phyloP scores from a whole-genome alignment of 257 asterid species.

The Craterostigma plantagineum region DNA sequence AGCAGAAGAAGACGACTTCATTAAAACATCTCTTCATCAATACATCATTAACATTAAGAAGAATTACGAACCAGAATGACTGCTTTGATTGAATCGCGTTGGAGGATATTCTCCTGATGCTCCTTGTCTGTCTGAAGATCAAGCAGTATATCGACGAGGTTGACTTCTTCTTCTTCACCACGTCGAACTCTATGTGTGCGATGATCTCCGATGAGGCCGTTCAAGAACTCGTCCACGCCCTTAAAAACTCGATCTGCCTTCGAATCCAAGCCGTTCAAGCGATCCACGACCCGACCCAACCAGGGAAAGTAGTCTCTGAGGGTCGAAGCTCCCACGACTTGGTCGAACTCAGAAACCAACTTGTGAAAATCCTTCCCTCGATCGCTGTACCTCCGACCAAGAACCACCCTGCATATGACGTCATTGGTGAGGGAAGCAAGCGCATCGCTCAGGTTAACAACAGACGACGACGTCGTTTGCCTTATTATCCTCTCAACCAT shows the following conservation, averaged over 20 bases:
- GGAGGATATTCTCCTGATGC: too few relatives aligned
- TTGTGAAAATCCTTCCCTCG: constrained; percentile 10
- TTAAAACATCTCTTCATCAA: too few relatives aligned
- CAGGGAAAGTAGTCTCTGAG: constrained; percentile 11
- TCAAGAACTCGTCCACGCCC: constrained; percentile 3
- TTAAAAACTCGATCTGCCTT: not conserved
- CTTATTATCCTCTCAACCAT: constrained; percentile 18
- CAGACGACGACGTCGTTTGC: not conserved
- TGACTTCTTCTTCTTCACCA: not conserved
- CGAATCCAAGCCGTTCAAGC: constrained; percentile 4
- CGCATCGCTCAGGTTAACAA: constrained; percentile 16
- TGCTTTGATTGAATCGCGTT: too few relatives aligned
- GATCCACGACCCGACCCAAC: constrained; percentile 7
- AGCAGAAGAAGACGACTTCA: too few relatives aligned
- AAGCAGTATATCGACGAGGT: too few relatives aligned
- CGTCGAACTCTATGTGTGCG: too few relatives aligned
- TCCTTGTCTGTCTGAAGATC: too few relatives aligned
- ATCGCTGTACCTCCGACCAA: constrained; percentile 21
- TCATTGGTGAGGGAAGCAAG: constrained; percentile 13
- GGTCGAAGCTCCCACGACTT: constrained; percentile 12
- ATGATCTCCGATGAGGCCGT: not conserved
- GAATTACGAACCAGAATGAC: too few relatives aligned
- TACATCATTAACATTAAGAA: too few relatives aligned
- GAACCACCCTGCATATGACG: constrained; percentile 21
- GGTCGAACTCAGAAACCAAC: constrained; percentile 5